Conservation (phyloP, 1,284 basidiomycete genomes). For the Trichosporon sp. region DNA sequence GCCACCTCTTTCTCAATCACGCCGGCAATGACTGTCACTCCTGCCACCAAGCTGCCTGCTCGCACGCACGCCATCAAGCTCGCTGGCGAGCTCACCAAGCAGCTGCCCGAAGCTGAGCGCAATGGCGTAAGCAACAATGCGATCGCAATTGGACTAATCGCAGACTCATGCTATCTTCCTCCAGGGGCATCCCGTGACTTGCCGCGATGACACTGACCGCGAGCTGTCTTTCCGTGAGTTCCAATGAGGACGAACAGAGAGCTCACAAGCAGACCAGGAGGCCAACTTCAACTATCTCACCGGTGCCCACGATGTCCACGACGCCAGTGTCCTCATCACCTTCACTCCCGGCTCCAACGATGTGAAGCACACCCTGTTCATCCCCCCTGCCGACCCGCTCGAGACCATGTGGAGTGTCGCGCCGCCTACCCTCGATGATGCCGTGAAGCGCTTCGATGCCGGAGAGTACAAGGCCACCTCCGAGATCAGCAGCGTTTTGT, state of each 20-base stretch:
- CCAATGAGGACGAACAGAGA: neutral
- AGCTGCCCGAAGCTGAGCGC: slow-evolving; percentile 25
- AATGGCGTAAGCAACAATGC: slow-evolving; percentile 22
- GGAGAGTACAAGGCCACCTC: slow-evolving; percentile 55
- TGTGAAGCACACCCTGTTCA: slow-evolving; percentile 58
- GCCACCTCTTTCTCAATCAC: neutral
- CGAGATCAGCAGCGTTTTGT: slow-evolving; percentile 46
- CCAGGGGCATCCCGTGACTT: slow-evolving; percentile 53
- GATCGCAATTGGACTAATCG: neutral
- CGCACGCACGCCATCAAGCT: slow-evolving; percentile 41
- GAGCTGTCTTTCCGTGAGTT: slow-evolving; percentile 65
- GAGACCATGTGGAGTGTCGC: slow-evolving; percentile 81
- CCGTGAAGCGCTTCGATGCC: slow-evolving; percentile 56
- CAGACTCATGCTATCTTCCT: slow-evolving; percentile 45
- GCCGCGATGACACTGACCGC: slow-evolving; percentile 80
- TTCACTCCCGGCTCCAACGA: slow-evolving; percentile 50
- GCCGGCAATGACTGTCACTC: slow-evolving; percentile 6
- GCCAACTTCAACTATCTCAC: slow-evolving; percentile 84
- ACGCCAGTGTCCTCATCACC: slow-evolving; percentile 61
- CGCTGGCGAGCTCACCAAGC: slow-evolving; percentile 29
- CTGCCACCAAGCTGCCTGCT: slow-evolving; percentile 33
- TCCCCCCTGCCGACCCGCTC: slow-evolving; percentile 63
- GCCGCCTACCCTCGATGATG: slow-evolving; percentile 64
- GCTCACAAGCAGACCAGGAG: slow-evolving; percentile 53
- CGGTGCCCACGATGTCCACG: slow-evolving; percentile 63